These are phyloP conservation scores for Ceratobasidium sp. DNA, from an alignment of 1,284 basidiomycete genomes.

Conservation along the genomic window DNA sequence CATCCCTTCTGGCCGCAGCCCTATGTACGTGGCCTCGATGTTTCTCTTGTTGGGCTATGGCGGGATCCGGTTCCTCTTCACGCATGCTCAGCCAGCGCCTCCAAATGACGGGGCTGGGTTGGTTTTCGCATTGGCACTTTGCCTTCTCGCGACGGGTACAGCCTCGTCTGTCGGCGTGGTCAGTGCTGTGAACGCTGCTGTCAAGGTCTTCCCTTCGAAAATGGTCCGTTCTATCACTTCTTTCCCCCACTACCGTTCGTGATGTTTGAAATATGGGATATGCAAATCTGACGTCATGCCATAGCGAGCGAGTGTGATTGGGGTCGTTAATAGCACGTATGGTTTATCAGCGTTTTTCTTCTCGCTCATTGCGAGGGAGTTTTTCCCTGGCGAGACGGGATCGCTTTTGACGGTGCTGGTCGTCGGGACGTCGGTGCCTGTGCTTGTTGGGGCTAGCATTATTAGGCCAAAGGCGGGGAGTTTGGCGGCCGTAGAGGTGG, in stretches of 20 bases:
- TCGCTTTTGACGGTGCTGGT: conserved; percentile 74
- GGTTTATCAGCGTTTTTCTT: conserved; percentile 86
- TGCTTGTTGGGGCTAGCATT: conserved; percentile 72
- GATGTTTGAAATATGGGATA: not conserved
- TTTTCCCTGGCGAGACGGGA: conserved; percentile 77
- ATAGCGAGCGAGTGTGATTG: conserved; percentile 75
- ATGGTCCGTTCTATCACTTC: conserved; percentile 44
- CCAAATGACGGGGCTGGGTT: conserved; percentile 17
- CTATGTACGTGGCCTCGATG: conserved; percentile 58
- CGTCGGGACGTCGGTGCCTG: conserved; percentile 73
- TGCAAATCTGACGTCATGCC: too few species aligned
- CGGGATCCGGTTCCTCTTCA: conserved; percentile 69
- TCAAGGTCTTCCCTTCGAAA: conserved; percentile 54
- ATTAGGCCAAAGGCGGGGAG: conserved; percentile 57
- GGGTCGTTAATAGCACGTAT: conserved; percentile 83
- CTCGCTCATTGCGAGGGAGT: conserved; percentile 69
- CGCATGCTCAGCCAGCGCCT: conserved; percentile 55
- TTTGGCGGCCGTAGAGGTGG: not conserved
- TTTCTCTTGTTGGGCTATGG: conserved; percentile 71
- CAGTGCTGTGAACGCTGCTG: conserved; percentile 55
- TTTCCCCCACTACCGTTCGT: not conserved
- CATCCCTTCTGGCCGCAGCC: conserved; percentile 48
- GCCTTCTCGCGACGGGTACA: conserved; percentile 25
- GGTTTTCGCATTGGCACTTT: not conserved
- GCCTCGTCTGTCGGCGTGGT: conserved; percentile 49